Conservation (phyloP, 1,139 yeast genomes). For the Candida dubliniensis region DNA sequence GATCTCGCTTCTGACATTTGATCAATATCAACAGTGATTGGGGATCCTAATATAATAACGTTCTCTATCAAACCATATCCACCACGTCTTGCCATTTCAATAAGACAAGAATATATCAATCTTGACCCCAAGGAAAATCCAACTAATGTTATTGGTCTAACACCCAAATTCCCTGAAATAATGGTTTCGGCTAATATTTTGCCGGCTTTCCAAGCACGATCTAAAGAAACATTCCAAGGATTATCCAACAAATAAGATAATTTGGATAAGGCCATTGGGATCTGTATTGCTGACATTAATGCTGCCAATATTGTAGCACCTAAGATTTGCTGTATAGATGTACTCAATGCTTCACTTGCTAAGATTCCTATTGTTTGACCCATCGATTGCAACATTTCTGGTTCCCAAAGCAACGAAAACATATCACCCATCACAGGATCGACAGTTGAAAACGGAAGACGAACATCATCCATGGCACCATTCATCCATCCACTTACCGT, state of each 20-base stretch:
- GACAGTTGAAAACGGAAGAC: slow-evolving; percentile 92
- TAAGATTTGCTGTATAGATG: slow-evolving; percentile 89
- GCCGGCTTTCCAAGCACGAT: slow-evolving; percentile 98
- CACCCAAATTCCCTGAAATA: slow-evolving; percentile 84
- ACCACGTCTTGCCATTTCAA: slow-evolving; percentile 82
- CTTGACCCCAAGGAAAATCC: slow-evolving; percentile 96
- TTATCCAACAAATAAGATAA: slow-evolving; percentile 88
- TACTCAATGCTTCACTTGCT: slow-evolving; percentile 91
- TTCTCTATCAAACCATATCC: slow-evolving; percentile 89
- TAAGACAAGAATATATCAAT: slow-evolving; percentile 84
- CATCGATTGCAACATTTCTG: slow-evolving; percentile 93
- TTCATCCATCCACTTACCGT: slow-evolving; percentile 99
- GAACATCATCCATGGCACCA: slow-evolving; percentile 91
- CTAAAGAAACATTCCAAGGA: slow-evolving; percentile 97
- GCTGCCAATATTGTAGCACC: slow-evolving; percentile 93
- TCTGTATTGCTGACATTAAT: slow-evolving; percentile 91
- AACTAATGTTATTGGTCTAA: slow-evolving; percentile 86
- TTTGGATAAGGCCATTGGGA: slow-evolving; percentile 90
- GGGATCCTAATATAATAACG: slow-evolving; percentile 86
- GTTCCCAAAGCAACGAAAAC: slow-evolving; percentile 93
- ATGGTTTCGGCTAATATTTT: slow-evolving; percentile 87
- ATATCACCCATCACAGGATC: slow-evolving; percentile 98
- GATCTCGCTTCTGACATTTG: slow-evolving; percentile 79
- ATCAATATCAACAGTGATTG: slow-evolving; percentile 76
- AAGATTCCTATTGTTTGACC: slow-evolving; percentile 93